Evolutionary conservation across 2,329 filamentous ascomycete species (phyloP), one percentile per base, ranked within the genome.

Genomic region (Arthrobotrys iridis): DNA sequence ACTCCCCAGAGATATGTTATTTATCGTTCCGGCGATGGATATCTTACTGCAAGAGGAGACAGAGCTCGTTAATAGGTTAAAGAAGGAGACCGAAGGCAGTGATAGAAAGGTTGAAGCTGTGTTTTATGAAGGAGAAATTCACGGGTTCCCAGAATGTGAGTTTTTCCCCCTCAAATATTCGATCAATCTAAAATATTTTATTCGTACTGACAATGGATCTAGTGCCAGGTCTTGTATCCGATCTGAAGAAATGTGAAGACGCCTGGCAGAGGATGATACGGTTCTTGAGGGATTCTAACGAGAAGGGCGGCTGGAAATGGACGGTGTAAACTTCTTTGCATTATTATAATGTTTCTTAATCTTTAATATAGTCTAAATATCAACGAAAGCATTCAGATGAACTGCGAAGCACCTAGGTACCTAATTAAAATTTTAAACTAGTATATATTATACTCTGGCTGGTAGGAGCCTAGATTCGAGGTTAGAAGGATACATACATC

Each of bases 41-140:
- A 84, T 85, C 35, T 77, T 85, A 5, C 77, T 82, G 0, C 78
- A 82, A 11, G 83, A 85, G 78, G 82, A 84, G 78, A 79, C 81
- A 35, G 76, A 66, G 1, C 83, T 85, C 76, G 80, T 82, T 1
- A 79, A 82, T 77, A 78, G 83, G 30, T 26, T 82, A 33, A 80
- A 79, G 57, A 74, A 70, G 33, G 80, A 80, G 45, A 76, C 63
- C 2, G 77, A 70, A 5, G 79, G 80, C 4, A 81, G 26, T 6
- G 62, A 43, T 30, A 75, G 77, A 40, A 45, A 74, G 37, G 60
- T 80, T 15, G 79, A 82, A 52, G 77, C 67, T 18, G 72, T 77
- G 57, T 68, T 81, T 43, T 78, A 80, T 59, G 79, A 81, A 52
- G 77, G 77, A 4, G 78, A 78, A 33, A 77, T 80, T 52, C 81